phyloP scores from a whole-genome alignment of 345 rosid genomes.

The Mangifera indica region DNA sequence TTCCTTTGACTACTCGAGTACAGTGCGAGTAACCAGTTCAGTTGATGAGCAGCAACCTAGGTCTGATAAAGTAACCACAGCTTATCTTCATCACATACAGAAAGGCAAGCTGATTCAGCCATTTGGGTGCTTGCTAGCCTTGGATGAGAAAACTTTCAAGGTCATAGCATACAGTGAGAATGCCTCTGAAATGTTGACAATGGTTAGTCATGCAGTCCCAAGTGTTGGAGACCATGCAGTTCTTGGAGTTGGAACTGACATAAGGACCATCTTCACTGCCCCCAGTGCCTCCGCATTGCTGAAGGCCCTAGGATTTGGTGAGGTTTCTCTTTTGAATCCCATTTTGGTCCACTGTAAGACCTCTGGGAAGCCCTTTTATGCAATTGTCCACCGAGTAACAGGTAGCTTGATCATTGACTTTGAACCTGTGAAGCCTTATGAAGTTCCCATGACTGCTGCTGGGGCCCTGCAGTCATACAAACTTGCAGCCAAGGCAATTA shows the following conservation, averaged over 20 bases:
- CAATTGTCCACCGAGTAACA: conserved; percentile 83
- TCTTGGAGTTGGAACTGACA: conserved; percentile 74
- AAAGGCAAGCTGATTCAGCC: conserved; percentile 96
- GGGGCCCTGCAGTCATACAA: conserved; percentile 97
- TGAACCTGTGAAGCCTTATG: conserved; percentile 95
- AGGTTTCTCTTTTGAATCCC: conserved; percentile 88
- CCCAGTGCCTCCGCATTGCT: conserved; percentile 88
- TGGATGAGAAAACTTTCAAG: conserved; percentile 80
- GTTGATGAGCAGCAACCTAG: conserved; percentile 51
- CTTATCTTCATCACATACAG: conserved; percentile 94
- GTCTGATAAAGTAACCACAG: conserved; percentile 80
- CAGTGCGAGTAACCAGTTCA: conserved; percentile 56
- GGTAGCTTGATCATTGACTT: conserved; percentile 87
- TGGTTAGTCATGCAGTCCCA: conserved; percentile 90
- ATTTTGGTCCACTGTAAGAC: conserved; percentile 93
- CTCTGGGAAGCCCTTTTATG: conserved; percentile 92
- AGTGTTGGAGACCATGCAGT: conserved; percentile 83
- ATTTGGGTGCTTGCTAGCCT: conserved; percentile 91
- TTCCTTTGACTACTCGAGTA: conserved; percentile 84
- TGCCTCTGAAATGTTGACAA: conserved; percentile 86
- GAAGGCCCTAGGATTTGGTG: conserved; percentile 83
- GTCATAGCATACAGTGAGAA: conserved; percentile 93
- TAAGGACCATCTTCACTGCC: conserved; percentile 72
- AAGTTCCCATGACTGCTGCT: conserved; percentile 95
- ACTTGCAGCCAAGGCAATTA: conserved; percentile 94